These are phyloP conservation scores for Parastagonospora nodorum DNA, from an alignment of 2,329 filamentous ascomycete genomes.

Conservation along the genomic window DNA sequence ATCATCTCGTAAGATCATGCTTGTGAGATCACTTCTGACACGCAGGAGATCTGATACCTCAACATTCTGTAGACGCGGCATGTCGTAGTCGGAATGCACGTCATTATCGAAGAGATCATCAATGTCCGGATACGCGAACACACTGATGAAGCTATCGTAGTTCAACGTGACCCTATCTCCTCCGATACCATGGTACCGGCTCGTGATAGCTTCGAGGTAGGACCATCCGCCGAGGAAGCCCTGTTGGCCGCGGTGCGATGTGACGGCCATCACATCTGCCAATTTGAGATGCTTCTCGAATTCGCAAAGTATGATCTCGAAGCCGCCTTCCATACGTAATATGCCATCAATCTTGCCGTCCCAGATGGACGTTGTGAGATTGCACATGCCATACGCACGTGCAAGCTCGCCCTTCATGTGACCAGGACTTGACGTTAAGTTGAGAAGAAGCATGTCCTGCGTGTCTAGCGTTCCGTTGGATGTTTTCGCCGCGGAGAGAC, in stretches of 20 bases:
- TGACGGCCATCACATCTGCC: constrained; percentile 16
- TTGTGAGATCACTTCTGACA: constrained; percentile 52
- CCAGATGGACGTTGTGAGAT: constrained; percentile 58
- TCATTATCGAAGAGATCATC: constrained; percentile 47
- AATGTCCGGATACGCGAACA: constrained; percentile 49
- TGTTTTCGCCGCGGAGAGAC: constrained; percentile 70
- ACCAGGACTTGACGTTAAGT: constrained; percentile 25
- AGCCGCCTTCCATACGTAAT: constrained; percentile 71
- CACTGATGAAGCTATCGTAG: constrained; percentile 56
- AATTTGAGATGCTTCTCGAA: constrained; percentile 54
- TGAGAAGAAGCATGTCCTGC: constrained; percentile 66
- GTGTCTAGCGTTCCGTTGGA: constrained; percentile 69
- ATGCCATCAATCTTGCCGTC: constrained; percentile 63
- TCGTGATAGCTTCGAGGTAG: constrained; percentile 49
- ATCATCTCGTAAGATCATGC: constrained; percentile 46
- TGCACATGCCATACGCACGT: constrained; percentile 63
- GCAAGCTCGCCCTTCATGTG: constrained; percentile 53
- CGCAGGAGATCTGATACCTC: constrained; percentile 37
- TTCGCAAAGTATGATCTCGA: constrained; percentile 72
- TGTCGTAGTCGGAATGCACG: constrained; percentile 31
- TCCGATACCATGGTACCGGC: constrained; percentile 53
- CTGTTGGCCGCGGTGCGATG: neutral
- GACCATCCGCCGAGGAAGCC: constrained; percentile 22
- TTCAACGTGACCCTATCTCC: constrained; percentile 51
- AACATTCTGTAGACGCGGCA: constrained; percentile 49